phyloP scores from a whole-genome alignment of 768 basidiomycete species.

The Dacryopinax primogenitus region DNA sequence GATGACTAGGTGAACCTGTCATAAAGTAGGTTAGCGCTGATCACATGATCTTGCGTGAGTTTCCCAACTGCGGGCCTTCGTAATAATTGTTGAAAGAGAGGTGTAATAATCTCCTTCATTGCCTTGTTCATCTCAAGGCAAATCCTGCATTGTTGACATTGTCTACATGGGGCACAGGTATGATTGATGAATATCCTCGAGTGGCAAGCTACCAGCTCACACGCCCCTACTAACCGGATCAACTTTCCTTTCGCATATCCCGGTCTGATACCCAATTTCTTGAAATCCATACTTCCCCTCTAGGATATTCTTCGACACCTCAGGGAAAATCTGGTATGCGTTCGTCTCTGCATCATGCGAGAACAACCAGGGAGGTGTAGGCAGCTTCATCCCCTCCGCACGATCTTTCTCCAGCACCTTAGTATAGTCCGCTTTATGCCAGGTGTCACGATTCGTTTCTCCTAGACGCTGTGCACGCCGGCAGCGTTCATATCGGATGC shows the following conservation, averaged over 20 bases:
- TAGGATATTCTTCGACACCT: conserved; percentile 18
- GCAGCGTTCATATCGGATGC: background rate
- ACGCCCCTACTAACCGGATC: too few relatives aligned
- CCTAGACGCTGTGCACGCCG: background rate
- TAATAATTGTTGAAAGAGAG: too few relatives aligned
- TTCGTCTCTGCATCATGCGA: conserved; percentile 24
- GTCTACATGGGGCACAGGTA: too few relatives aligned
- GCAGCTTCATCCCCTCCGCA: conserved; percentile 16
- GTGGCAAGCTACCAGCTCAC: too few relatives aligned
- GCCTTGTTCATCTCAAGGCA: too few relatives aligned
- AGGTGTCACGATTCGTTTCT: background rate
- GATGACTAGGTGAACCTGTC: too few relatives aligned
- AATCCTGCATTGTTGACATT: too few relatives aligned
- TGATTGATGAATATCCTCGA: too few relatives aligned
- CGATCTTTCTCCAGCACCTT: conserved; percentile 11
- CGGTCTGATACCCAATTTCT: background rate
- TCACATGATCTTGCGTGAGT: too few relatives aligned
- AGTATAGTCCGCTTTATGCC: conserved; percentile 9
- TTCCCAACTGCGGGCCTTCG: too few relatives aligned
- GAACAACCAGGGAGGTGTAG: conserved; percentile 24
- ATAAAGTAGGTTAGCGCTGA: too few relatives aligned
- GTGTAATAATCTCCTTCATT: too few relatives aligned
- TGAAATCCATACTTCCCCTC: conserved; percentile 7
- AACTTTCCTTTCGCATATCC: background rate
- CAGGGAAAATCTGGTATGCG: conserved; percentile 19